These are phyloP conservation scores for Dentipellis sp. DNA, from an alignment of 768 basidiomycete genomes.

Conservation along the genomic window DNA sequence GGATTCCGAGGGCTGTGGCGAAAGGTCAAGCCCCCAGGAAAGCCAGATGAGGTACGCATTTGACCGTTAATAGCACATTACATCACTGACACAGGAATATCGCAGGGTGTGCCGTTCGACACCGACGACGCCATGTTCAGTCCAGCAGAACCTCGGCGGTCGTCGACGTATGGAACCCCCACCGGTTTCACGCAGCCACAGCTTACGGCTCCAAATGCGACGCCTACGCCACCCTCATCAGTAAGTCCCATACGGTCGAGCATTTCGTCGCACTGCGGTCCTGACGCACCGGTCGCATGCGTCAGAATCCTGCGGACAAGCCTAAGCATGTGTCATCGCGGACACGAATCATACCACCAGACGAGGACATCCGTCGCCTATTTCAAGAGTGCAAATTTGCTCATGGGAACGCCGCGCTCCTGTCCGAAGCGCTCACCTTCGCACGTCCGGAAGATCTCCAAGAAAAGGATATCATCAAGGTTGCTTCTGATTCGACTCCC, in stretches of 20 bases:
- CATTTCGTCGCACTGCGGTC: too few species aligned
- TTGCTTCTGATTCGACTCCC: constrained; percentile 15
- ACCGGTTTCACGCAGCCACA: not conserved
- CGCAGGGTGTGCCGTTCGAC: constrained; percentile 68
- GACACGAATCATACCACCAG: constrained; percentile 50
- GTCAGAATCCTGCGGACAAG: constrained; percentile 1
- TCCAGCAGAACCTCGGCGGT: constrained; percentile 40
- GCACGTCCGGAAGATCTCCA: constrained; percentile 65
- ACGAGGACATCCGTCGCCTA: constrained; percentile 78
- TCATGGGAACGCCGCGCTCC: constrained; percentile 66
- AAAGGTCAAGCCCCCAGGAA: constrained; percentile 68
- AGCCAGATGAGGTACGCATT: constrained; percentile 63
- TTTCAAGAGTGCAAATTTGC: constrained; percentile 83
- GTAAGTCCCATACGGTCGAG: not conserved
- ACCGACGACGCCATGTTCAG: constrained; percentile 74
- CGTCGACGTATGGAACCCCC: constrained; percentile 20
- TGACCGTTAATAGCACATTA: not conserved
- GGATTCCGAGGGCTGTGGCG: constrained; percentile 71
- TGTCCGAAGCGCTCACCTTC: constrained; percentile 61
- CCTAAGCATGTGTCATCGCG: constrained; percentile 19
- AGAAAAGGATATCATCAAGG: constrained; percentile 56
- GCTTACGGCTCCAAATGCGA: not conserved
- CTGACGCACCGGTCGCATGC: too few species aligned
- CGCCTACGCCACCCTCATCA: not conserved
- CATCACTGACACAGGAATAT: not conserved